phyloP scores from a whole-genome alignment of 2,329 filamentous ascomycete species.

The Canariomyces notabilis region DNA sequence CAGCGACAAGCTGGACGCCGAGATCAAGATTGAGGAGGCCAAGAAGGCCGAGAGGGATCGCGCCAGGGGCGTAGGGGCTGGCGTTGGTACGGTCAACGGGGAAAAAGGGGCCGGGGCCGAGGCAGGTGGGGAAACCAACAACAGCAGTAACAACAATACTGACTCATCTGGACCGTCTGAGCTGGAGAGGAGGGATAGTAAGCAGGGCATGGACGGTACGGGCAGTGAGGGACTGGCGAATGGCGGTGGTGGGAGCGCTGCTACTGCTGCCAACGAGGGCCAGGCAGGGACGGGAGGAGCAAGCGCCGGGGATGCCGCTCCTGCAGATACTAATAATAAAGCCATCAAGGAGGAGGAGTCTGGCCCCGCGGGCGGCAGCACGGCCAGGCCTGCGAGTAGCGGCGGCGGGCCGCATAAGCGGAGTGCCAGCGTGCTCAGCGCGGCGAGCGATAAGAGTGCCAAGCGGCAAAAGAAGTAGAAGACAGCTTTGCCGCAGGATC shows the following conservation, averaged over 20 bases:
- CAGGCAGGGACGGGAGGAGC: background rate
- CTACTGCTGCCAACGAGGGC: background rate
- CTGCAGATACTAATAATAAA: background rate
- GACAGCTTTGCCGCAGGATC: background rate
- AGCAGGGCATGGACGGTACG: conserved; percentile 6
- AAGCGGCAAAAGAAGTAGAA: conserved; percentile 54
- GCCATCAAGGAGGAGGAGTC: background rate
- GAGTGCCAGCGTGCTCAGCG: conserved; percentile 76
- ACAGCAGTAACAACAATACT: background rate
- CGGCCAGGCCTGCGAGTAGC: conserved; percentile 17
- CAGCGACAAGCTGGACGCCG: conserved; percentile 68
- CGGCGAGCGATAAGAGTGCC: conserved; percentile 57
- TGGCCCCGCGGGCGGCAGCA: no score
- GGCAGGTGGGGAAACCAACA: background rate
- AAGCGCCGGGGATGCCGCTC: background rate
- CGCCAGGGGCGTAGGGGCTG: conserved; percentile 18
- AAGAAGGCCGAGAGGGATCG: conserved; percentile 52
- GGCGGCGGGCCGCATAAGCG: conserved; percentile 57
- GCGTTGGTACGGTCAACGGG: background rate
- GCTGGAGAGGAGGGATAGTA: background rate
- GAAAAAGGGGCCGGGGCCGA: background rate
- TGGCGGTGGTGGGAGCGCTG: background rate
- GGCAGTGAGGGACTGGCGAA: background rate
- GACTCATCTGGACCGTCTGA: background rate
- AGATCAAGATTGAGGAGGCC: conserved; percentile 57